Conservation (phyloP, 2,329 filamentous ascomycete species). For the Westerdykella ornata region DNA sequence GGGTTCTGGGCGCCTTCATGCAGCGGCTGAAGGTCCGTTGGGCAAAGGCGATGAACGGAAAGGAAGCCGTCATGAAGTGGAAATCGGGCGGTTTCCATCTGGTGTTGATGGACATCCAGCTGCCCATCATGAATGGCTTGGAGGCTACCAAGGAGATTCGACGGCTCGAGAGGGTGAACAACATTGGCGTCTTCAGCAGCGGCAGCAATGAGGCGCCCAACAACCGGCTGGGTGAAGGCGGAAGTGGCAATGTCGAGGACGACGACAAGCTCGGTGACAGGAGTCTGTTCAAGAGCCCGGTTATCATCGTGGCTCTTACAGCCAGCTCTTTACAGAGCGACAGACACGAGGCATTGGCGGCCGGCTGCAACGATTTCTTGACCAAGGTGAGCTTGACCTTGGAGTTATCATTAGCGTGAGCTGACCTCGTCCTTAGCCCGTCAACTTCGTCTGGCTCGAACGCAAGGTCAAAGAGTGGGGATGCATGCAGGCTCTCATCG, state of each 20-base stretch:
- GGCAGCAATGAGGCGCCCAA: constrained; percentile 41
- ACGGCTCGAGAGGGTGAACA: constrained; percentile 79
- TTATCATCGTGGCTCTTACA: constrained; percentile 95
- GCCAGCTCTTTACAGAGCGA: constrained; percentile 93
- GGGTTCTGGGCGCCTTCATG: constrained; percentile 89
- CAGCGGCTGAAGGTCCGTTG: constrained; percentile 92
- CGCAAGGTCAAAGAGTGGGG: constrained; percentile 99
- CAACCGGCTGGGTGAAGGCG: constrained; percentile 34
- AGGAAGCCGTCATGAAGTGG: constrained; percentile 91
- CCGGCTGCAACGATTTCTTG: constrained; percentile 95
- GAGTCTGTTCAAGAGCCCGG: constrained; percentile 81
- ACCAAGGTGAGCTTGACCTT: constrained; percentile 66
- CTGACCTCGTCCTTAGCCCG: constrained; percentile 56
- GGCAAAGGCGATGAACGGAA: constrained; percentile 94
- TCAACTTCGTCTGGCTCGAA: constrained; percentile 96
- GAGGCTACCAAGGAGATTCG: constrained; percentile 94
- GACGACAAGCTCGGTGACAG: constrained; percentile 63
- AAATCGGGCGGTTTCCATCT: constrained; percentile 86
- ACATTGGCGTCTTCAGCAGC: constrained; percentile 77
- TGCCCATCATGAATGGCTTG: constrained; percentile 92
- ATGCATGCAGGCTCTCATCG: constrained; percentile 98
- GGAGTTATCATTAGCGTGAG: background rate
- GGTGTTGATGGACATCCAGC: constrained; percentile 96
- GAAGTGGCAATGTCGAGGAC: constrained; percentile 41
- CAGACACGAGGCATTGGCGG: constrained; percentile 86